Evolutionary conservation across 2,329 filamentous ascomycete species (phyloP).

Genomic region (Alternaria rosae): DNA sequence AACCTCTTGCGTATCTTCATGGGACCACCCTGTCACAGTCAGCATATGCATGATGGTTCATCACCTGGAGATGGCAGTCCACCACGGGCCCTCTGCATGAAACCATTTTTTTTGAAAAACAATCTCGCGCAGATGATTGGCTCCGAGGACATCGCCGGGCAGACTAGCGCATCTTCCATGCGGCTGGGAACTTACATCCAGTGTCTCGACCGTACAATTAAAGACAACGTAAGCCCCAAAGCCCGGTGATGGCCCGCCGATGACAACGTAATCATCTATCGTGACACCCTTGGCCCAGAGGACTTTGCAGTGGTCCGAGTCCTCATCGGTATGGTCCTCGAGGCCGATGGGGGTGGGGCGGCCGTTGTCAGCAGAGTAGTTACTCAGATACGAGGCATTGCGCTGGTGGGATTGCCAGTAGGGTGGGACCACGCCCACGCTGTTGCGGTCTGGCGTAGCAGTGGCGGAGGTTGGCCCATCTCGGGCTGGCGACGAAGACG

Average conservation of each 20-base stretch:
- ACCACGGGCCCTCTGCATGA: slow-evolving; percentile 17
- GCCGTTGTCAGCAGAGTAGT: slow-evolving; percentile 43
- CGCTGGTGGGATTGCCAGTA: slow-evolving; percentile 57
- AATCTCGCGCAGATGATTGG: slow-evolving; percentile 21
- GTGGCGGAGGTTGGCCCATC: slow-evolving; percentile 33
- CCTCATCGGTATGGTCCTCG: slow-evolving; percentile 69
- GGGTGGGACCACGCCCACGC: slow-evolving; percentile 52
- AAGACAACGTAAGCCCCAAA: slow-evolving; percentile 94
- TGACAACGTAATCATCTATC: slow-evolving; percentile 68
- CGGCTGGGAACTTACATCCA: slow-evolving; percentile 68
- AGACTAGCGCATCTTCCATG: slow-evolving; percentile 22
- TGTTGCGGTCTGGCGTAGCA: slow-evolving; percentile 37
- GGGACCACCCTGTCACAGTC: slow-evolving; percentile 58
- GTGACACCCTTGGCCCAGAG: slow-evolving; percentile 69
- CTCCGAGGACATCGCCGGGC: slow-evolving; percentile 17
- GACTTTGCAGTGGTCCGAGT: slow-evolving; percentile 62
- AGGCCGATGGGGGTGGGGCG: slow-evolving; percentile 62
- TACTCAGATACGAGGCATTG: slow-evolving; percentile 46
- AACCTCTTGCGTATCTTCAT: slow-evolving; percentile 68
- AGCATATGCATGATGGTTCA: slow-evolving; percentile 3
- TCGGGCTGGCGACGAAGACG: slow-evolving; percentile 31
- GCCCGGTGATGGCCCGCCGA: slow-evolving; percentile 63
- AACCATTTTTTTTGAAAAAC: slow-evolving; percentile 9
- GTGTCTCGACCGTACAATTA: slow-evolving; percentile 86
- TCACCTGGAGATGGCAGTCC: slow-evolving; percentile 10